Percentiles rank a stretch among this genome's conserved stretches.
phyloP scores from a whole-genome alignment of 129 eudicot species.

The Chrysanthemum lavandulifolium region DNA sequence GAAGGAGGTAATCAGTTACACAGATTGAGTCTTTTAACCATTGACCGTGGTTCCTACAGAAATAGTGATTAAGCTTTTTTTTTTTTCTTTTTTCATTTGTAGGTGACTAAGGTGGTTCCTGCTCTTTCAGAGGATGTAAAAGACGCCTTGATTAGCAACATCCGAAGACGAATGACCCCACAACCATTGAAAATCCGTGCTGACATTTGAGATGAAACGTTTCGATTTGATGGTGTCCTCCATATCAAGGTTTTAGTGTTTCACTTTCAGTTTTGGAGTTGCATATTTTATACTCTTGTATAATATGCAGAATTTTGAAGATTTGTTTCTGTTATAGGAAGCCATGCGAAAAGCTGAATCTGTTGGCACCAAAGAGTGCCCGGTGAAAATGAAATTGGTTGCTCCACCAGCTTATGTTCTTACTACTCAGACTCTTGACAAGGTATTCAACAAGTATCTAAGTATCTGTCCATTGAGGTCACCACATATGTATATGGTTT shows the following conservation, averaged over 20 bases:
- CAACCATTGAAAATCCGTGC: slow-evolving; percentile 72
- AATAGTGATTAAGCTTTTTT: not conserved
- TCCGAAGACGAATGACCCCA: slow-evolving; percentile 71
- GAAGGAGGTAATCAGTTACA: slow-evolving; percentile 42
- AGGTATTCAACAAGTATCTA: slow-evolving; percentile 34
- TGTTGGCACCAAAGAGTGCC: slow-evolving; percentile 62
- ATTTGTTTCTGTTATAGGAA: slow-evolving; percentile 37
- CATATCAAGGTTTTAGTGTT: slow-evolving; percentile 54
- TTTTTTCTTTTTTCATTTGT: slow-evolving; percentile 4
- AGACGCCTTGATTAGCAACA: slow-evolving; percentile 56
- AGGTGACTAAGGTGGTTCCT: slow-evolving; percentile 68
- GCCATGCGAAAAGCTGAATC: slow-evolving; percentile 82
- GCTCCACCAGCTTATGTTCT: slow-evolving; percentile 74
- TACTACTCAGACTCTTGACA: slow-evolving; percentile 66
- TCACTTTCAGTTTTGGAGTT: not conserved
- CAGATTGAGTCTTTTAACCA: slow-evolving; percentile 6
- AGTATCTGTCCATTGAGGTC: not conserved
- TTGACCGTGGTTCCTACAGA: slow-evolving; percentile 3
- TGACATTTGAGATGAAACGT: slow-evolving; percentile 67
- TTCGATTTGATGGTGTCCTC: slow-evolving; percentile 68
- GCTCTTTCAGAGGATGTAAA: slow-evolving; percentile 65
- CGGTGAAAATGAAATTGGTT: slow-evolving; percentile 66
- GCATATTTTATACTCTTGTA: not conserved
- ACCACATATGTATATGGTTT: not conserved
- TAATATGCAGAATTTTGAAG: not conserved